Evolutionary conservation across 2,329 filamentous ascomycete species (phyloP).

Genomic region (Penicillium sp.): DNA sequence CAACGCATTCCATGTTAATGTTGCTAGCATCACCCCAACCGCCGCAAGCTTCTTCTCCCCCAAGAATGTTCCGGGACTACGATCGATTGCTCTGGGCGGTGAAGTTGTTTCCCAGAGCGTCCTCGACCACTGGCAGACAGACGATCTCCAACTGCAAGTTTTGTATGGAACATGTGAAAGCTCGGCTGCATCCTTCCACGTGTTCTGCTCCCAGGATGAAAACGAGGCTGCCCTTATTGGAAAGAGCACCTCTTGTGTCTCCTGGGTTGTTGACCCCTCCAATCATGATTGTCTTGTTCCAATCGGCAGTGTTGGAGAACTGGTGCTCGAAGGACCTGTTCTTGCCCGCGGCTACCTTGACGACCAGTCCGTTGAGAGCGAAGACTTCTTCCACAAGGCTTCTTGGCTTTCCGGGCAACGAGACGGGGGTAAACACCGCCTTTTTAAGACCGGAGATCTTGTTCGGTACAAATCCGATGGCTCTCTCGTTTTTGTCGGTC

Average conservation of each 20-base stretch:
- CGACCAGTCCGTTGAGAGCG: constrained; percentile 48
- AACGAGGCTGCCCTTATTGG: constrained; percentile 21
- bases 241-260: constrained; percentile 21
- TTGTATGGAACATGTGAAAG: constrained; percentile 28
- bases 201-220: not conserved
- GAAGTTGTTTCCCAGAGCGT: constrained; percentile 10
- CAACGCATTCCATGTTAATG: constrained; percentile 33
- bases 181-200: constrained; percentile 27
- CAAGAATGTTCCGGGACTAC: constrained; percentile 29
- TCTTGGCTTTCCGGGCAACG: constrained; percentile 27
- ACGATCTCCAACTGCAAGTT: constrained; percentile 21
- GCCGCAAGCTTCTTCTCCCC: constrained; percentile 22
- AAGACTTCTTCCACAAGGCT: constrained; percentile 52
- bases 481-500: constrained; percentile 33
- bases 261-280: constrained; percentile 37
- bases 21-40: constrained; percentile 37
- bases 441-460: constrained; percentile 42
- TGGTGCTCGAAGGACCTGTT: constrained; percentile 41
- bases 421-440: not conserved
- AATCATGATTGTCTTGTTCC: constrained; percentile 32
- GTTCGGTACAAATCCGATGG: constrained; percentile 40
- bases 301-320: constrained; percentile 32
- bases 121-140: constrained; percentile 14
- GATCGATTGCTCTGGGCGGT: constrained; percentile 24
- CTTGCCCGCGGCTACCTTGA: constrained; percentile 59